These are phyloP conservation scores for Candolleomyces eurysporus DNA, from an alignment of 768 basidiomycete genomes.

Conservation along the genomic window DNA sequence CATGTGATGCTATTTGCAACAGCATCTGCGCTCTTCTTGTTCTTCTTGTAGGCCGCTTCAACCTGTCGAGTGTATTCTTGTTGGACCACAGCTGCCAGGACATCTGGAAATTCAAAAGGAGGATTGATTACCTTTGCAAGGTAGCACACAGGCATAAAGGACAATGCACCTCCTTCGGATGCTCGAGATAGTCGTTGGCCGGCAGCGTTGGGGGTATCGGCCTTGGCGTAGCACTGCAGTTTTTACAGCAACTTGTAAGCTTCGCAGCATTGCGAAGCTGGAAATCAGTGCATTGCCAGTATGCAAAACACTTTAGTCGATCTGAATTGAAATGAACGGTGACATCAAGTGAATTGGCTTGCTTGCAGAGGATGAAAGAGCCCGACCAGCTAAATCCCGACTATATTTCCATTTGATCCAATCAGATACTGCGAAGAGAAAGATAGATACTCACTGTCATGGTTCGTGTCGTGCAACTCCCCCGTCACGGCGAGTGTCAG, in stretches of 20 bases:
- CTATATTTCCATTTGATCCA: constrained; percentile 20
- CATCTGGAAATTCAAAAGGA: constrained; percentile 29
- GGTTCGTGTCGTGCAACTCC: constrained; percentile 6
- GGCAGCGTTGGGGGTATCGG: constrained; percentile 68
- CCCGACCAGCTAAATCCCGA: constrained; percentile 48
- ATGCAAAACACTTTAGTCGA: constrained; percentile 81
- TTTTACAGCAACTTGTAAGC: constrained; percentile 4
- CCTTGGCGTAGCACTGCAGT: constrained; percentile 77
- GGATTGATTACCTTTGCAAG: neutral
- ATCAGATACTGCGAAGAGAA: neutral
- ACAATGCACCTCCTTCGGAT: constrained; percentile 75
- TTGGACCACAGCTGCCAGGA: constrained; percentile 63
- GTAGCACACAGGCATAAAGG: neutral
- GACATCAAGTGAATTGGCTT: neutral
- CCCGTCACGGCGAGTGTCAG: no score
- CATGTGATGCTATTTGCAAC: constrained; percentile 72
- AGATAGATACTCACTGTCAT: constrained; percentile 17
- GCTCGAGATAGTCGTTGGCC: constrained; percentile 85
- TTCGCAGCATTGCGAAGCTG: neutral
- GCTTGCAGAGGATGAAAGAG: constrained; percentile 2
- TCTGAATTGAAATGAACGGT: constrained; percentile 42
- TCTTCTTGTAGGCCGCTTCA: constrained; percentile 62
- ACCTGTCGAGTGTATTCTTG: constrained; percentile 69
- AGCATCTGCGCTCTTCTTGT: constrained; percentile 68
- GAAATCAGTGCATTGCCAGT: constrained; percentile 63